Evolutionary conservation across 1,284 basidiomycete species (phyloP).

Genomic region (Ceratobasidium sp.): DNA sequence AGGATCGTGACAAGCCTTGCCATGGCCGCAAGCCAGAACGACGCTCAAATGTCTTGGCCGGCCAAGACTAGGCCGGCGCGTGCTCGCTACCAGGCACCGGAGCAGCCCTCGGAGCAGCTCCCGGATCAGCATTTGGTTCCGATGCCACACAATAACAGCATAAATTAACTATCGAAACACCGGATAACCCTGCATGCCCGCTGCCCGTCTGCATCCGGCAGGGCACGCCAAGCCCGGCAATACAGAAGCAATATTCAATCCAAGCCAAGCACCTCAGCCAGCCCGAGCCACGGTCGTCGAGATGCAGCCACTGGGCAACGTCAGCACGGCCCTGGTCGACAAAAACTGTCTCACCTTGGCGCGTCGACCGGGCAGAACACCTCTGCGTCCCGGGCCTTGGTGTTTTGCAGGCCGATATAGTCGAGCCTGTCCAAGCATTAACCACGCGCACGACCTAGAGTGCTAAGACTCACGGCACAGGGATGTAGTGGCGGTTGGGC

Average conservation of each 20-base stretch:
- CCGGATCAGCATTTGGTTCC: not conserved
- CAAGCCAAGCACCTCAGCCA: slow-evolving; percentile 25
- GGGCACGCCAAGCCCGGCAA: slow-evolving; percentile 27
- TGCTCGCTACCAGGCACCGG: not conserved
- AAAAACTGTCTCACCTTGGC: slow-evolving; percentile 65
- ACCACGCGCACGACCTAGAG: not conserved
- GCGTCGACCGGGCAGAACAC: slow-evolving; percentile 83
- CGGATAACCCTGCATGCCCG: not conserved
- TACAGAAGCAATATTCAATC: slow-evolving; percentile 4
- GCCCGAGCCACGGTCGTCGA: slow-evolving; percentile 38
- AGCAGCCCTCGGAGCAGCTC: not conserved
- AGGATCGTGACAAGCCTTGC: slow-evolving; percentile 37
- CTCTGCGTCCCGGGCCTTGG: slow-evolving; percentile 69
- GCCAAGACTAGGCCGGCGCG: not conserved
- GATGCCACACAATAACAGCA: not conserved
- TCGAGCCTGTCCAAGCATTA: slow-evolving; percentile 27
- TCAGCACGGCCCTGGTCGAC: not conserved
- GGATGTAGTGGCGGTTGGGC: slow-evolving; percentile 95
- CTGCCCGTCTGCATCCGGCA: not conserved
- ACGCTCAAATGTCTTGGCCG: slow-evolving; percentile 11
- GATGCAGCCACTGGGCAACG: slow-evolving; percentile 30
- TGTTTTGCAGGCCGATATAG: slow-evolving; percentile 61
- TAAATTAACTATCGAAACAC: slow-evolving; percentile 11
- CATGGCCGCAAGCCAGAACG: slow-evolving; percentile 25
- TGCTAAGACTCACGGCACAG: slow-evolving; percentile 49